phyloP scores from a whole-genome alignment of 805 yeast species.

The Myxozyma mucilagina region DNA sequence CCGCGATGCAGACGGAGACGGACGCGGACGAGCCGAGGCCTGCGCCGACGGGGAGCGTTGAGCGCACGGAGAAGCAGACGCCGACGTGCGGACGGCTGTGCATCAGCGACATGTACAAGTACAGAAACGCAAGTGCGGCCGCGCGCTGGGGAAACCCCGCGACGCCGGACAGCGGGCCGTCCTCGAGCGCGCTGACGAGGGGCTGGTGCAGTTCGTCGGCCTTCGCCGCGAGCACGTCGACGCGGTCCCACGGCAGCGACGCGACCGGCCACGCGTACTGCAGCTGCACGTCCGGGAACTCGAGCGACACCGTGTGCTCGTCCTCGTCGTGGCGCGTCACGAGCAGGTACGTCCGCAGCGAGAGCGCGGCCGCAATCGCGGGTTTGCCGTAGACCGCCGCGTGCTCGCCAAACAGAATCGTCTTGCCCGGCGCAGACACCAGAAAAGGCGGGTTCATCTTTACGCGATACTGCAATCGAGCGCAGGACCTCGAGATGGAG shows the following conservation, averaged over 20 bases:
- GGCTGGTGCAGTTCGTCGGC: slow-evolving; percentile 56
- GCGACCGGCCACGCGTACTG: slow-evolving; percentile 60
- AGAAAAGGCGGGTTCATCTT: slow-evolving; percentile 52
- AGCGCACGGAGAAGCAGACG: slow-evolving; percentile 63
- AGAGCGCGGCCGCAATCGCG: slow-evolving; percentile 93
- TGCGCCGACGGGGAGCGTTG: slow-evolving; percentile 92
- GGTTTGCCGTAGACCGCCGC: slow-evolving; percentile 92
- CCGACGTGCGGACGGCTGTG: slow-evolving; percentile 44
- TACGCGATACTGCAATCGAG: not conserved
- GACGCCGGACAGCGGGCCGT: slow-evolving; percentile 48
- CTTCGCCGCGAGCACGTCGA: slow-evolving; percentile 33
- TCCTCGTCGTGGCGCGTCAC: slow-evolving; percentile 51
- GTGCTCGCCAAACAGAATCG: slow-evolving; percentile 94
- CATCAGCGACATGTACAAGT: slow-evolving; percentile 66
- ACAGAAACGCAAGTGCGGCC: slow-evolving; percentile 82
- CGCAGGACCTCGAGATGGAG: not conserved
- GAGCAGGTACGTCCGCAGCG: slow-evolving; percentile 76
- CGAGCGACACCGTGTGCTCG: slow-evolving; percentile 54
- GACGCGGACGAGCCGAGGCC: slow-evolving; percentile 96
- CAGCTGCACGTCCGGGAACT: slow-evolving; percentile 81
- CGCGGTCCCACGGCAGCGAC: slow-evolving; percentile 62
- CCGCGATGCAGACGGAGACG: slow-evolving; percentile 75
- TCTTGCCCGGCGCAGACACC: slow-evolving; percentile 95
- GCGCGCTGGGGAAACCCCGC: slow-evolving; percentile 63
- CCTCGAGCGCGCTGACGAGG: slow-evolving; percentile 50